phyloP scores from a whole-genome alignment of 352 stramenopile species.

The Chrysophaeum taylorii region DNA sequence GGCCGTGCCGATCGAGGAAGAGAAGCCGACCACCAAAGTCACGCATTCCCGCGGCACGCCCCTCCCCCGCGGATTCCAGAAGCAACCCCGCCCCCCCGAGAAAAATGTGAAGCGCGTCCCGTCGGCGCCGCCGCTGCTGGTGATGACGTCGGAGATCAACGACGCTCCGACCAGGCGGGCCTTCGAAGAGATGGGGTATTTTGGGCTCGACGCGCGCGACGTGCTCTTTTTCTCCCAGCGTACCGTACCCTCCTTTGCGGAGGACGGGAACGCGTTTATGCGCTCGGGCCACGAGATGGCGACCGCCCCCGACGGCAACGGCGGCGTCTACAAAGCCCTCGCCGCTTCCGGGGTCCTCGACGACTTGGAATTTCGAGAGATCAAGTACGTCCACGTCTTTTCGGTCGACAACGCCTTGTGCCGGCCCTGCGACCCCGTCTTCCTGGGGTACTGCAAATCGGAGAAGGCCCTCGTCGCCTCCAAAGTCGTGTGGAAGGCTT shows the following conservation, averaged over 20 bases:
- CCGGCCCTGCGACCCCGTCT: conserved; percentile 83
- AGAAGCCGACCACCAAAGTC: background rate
- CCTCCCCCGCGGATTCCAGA: no score
- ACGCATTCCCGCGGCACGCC: no score
- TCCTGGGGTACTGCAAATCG: conserved; percentile 88
- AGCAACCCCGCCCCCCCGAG: conserved; percentile 11
- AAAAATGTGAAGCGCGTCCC: no score
- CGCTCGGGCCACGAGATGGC: conserved; percentile 65
- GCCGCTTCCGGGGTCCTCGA: conserved; percentile 67
- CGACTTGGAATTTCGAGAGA: conserved; percentile 62
- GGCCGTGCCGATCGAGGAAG: conserved; percentile 22
- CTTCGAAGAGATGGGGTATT: conserved; percentile 76
- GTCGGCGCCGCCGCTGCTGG: conserved; percentile 81
- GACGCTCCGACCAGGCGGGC: conserved; percentile 75
- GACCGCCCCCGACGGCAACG: conserved; percentile 93
- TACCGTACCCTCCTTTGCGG: conserved; percentile 83
- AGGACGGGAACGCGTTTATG: conserved; percentile 88
- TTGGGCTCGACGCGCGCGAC: conserved; percentile 70
- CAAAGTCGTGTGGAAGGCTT: conserved; percentile 88
- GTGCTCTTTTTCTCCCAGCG: conserved; percentile 91
- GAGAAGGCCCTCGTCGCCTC: conserved; percentile 85
- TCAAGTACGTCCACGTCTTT: conserved; percentile 91
- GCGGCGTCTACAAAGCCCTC: conserved; percentile 85
- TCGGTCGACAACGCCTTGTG: conserved; percentile 96
- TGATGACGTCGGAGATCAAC: conserved; percentile 96